These are phyloP conservation scores for Kazachstania taianensis DNA, from an alignment of 805 yeast genomes.

Conservation along the genomic window DNA sequence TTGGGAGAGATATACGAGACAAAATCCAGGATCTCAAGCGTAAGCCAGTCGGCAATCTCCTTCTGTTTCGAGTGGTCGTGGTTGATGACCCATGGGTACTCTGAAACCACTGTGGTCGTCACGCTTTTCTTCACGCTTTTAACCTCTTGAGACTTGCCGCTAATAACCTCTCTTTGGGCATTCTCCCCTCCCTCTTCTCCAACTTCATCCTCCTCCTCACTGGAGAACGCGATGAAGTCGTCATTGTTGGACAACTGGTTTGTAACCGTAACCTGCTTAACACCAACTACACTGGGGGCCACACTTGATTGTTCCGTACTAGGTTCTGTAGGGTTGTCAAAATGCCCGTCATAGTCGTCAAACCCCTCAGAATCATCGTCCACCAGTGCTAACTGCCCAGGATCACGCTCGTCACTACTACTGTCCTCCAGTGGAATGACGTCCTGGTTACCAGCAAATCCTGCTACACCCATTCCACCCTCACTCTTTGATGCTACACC, in stretches of 20 bases:
- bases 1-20: constrained; percentile 81
- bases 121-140: background rate
- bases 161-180: constrained; percentile 4
- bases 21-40: constrained; percentile 76
- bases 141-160: constrained; percentile 1
- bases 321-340: constrained; percentile 16
- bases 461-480: no score
- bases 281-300: background rate
- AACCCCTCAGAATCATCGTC: constrained; percentile 12
- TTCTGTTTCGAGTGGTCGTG: constrained; percentile 68
- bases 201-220: constrained; percentile 17
- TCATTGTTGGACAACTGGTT: constrained; percentile 19
- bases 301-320: constrained; percentile 1
- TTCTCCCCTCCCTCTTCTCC: constrained; percentile 8
- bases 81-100: constrained; percentile 65
- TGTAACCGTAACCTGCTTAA: background rate
- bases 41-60: constrained; percentile 79
- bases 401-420: no score
- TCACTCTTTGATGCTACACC: background rate
- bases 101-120: constrained; percentile 9
- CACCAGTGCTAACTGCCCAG: no score
- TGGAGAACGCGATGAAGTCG: constrained; percentile 35
- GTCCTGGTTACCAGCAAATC: background rate
- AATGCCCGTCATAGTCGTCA: constrained; percentile 23
- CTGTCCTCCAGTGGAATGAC: constrained; percentile 2